Conservation (phyloP, 768 basidiomycete genomes). For the Nevesoporus exiguus region DNA sequence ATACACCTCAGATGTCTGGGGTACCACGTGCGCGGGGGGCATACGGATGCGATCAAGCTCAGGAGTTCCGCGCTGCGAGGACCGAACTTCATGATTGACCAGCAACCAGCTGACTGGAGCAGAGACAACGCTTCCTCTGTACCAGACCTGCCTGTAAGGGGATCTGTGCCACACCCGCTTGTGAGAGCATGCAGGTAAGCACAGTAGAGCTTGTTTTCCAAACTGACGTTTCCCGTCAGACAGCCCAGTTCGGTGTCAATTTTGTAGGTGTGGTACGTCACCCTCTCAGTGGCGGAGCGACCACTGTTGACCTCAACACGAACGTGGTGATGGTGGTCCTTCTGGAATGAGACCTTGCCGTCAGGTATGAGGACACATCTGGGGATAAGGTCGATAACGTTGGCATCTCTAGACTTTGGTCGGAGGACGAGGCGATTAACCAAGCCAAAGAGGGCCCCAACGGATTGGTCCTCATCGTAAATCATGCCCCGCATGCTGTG, state of each 20-base stretch:
- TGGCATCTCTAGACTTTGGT: conserved; percentile 5
- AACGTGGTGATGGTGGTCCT: conserved; percentile 17
- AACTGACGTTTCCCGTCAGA: conserved; percentile 24
- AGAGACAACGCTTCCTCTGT: conserved; percentile 41
- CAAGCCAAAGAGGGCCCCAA: conserved; percentile 45
- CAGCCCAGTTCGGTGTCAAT: conserved; percentile 32
- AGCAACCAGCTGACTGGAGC: conserved; percentile 36
- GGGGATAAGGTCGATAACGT: background rate
- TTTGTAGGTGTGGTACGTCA: conserved; percentile 29
- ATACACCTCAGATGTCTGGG: conserved; percentile 37
- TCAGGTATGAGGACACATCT: conserved; percentile 39
- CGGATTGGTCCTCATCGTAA: conserved; percentile 39
- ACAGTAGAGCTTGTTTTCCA: conserved; percentile 33
- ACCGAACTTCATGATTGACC: conserved; percentile 39
- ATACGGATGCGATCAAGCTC: conserved; percentile 31
- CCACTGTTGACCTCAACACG: conserved; percentile 8
- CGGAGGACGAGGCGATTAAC: conserved; percentile 39
- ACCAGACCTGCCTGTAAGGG: conserved; percentile 42
- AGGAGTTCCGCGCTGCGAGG: conserved; percentile 31
- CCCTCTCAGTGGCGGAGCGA: background rate
- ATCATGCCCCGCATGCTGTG: conserved; percentile 40
- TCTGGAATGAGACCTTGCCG: conserved; percentile 23
- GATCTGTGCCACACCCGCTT: conserved; percentile 40
- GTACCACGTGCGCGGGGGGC: conserved; percentile 37
- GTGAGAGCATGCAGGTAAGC: conserved; percentile 46